Percentiles rank a stretch among this genome's conserved stretches.
phyloP scores from a whole-genome alignment of 495 filamentous ascomycete genomes.

The Trichoderma parareesei region DNA sequence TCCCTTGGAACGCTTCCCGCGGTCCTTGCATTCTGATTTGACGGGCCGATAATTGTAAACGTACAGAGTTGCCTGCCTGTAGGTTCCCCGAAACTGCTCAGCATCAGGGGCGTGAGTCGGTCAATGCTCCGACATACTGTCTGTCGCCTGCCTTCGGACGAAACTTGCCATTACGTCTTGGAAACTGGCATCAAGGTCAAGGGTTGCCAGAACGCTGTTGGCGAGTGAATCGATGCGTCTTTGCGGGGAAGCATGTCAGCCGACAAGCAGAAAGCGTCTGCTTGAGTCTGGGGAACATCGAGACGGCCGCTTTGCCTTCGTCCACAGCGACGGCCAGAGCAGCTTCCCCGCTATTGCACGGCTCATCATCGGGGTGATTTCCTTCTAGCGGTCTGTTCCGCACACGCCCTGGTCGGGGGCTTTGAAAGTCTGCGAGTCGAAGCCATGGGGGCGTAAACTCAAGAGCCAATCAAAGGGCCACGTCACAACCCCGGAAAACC shows the following conservation, averaged over 20 bases:
- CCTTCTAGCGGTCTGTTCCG: background rate
- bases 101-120: background rate
- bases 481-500: background rate
- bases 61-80: background rate
- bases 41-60: background rate
- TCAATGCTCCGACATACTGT: background rate
- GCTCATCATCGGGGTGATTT: constrained; percentile 7
- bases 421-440: background rate
- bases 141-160: background rate
- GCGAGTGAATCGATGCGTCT: background rate
- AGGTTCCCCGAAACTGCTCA: background rate
- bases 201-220: background rate
- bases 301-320: background rate
- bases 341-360: constrained; percentile 3
- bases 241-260: constrained; percentile 10
- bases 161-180: constrained; percentile 6
- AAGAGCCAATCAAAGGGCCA: background rate
- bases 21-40: background rate
- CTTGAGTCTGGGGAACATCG: constrained; percentile 1
- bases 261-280: background rate
- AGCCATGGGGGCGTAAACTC: background rate
- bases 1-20: background rate
- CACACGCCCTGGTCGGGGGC: background rate
- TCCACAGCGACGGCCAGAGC: background rate
- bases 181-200: background rate